Percentiles rank a stretch among this genome's conserved stretches.
Evolutionary conservation across 805 yeast species (phyloP).

Genomic region (Lipomyces japonicus): DNA sequence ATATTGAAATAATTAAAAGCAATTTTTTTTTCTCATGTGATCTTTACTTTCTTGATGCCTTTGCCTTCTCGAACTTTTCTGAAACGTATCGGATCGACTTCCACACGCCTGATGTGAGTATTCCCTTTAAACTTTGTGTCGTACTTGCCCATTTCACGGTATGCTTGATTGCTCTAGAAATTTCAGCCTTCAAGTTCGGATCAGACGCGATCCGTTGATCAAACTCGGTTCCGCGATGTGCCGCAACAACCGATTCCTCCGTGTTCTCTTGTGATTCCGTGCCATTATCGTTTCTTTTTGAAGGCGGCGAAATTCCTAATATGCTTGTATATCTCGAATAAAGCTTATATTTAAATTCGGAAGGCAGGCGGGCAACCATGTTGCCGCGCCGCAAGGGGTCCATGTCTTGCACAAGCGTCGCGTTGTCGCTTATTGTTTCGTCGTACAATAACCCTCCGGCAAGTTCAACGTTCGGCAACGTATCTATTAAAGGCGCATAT

Average conservation of each 20-base stretch:
- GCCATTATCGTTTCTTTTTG: no score
- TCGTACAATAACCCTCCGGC: slow-evolving; percentile 7
- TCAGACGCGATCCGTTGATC: slow-evolving; percentile 46
- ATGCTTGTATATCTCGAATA: slow-evolving; percentile 29
- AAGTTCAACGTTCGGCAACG: slow-evolving; percentile 39
- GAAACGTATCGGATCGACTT: slow-evolving; percentile 70
- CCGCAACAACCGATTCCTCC: background rate
- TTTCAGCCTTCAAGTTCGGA: slow-evolving; percentile 37
- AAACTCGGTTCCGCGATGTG: slow-evolving; percentile 36
- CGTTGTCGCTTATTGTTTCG: slow-evolving; percentile 2
- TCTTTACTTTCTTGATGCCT: slow-evolving; percentile 17
- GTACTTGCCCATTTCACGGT: slow-evolving; percentile 69
- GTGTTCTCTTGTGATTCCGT: background rate
- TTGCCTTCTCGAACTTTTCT: slow-evolving; percentile 55
- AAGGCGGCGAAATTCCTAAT: slow-evolving; percentile 14
- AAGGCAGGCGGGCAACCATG: slow-evolving; percentile 49
- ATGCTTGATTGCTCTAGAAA: slow-evolving; percentile 44
- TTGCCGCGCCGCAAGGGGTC: slow-evolving; percentile 42
- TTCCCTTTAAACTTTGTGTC: slow-evolving; percentile 75
- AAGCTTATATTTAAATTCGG: slow-evolving; percentile 45
- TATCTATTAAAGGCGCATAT: slow-evolving; percentile 61
- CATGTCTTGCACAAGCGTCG: slow-evolving; percentile 37
- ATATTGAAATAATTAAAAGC: no score
- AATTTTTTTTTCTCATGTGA: background rate
- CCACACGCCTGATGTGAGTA: slow-evolving; percentile 77